These are phyloP conservation scores for Melampsora larici-populina DNA, from an alignment of 1,284 basidiomycete genomes.

Conservation along the genomic window DNA sequence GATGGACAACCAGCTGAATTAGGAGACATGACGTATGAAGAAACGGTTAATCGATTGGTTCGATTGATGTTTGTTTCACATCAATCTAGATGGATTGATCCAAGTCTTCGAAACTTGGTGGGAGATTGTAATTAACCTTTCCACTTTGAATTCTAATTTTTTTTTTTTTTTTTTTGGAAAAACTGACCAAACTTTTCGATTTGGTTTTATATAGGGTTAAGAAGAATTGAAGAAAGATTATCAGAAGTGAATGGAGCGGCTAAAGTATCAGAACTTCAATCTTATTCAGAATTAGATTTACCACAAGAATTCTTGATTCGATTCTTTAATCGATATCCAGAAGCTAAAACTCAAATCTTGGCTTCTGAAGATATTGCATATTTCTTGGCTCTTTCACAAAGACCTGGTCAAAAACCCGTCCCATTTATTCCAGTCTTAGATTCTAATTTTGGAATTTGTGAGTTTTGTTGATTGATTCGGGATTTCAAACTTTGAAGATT, in stretches of 20 bases:
- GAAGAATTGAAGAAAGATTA: constrained; percentile 82
- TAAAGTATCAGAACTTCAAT: constrained; percentile 86
- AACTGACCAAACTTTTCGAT: too few relatives aligned
- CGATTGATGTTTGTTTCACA: constrained; percentile 88
- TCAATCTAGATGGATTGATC: constrained; percentile 88
- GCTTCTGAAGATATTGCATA: constrained; percentile 92
- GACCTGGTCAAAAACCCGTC: constrained; percentile 94
- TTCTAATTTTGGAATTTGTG: constrained; percentile 86
- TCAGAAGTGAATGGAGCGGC: constrained; percentile 78
- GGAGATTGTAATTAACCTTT: too few relatives aligned
- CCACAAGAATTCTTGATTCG: constrained; percentile 71
- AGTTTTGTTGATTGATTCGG: neutral
- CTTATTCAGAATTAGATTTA: constrained; percentile 77
- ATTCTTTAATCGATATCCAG: constrained; percentile 79
- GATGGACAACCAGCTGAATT: constrained; percentile 81
- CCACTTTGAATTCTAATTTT: too few relatives aligned
- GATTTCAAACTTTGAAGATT: neutral
- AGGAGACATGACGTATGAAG: constrained; percentile 97
- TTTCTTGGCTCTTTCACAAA: constrained; percentile 90
- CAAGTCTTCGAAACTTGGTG: constrained; percentile 86
- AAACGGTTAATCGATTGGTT: constrained; percentile 84
- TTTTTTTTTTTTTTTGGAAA: too few relatives aligned
- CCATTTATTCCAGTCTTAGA: constrained; percentile 98
- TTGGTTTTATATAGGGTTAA: constrained; percentile 28
- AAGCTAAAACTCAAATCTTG: constrained; percentile 78